Evolutionary conservation across 768 basidiomycete genomes (phyloP).

Genomic region (Boletus pseudo-olivaceus): DNA sequence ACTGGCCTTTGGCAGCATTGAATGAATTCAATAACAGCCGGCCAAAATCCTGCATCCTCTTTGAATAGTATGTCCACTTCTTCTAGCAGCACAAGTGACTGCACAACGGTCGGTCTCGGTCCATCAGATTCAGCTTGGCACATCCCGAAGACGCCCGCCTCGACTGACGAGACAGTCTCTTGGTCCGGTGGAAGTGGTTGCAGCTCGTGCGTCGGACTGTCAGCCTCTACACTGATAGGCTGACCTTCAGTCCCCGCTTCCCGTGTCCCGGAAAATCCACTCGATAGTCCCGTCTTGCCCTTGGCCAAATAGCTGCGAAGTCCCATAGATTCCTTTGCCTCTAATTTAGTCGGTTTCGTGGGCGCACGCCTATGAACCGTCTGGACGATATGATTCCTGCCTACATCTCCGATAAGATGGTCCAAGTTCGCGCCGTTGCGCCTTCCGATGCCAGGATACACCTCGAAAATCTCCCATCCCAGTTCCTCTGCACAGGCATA

Average conservation of each 20-base stretch:
- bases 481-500: constrained; percentile 94
- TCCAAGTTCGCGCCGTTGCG: constrained; percentile 77
- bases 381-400: constrained; percentile 83
- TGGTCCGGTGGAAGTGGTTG: constrained; percentile 1
- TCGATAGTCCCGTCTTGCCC: constrained; percentile 1
- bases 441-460: constrained; percentile 92
- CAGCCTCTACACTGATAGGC: constrained; percentile 24
- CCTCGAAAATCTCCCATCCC: constrained; percentile 95
- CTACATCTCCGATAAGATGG: constrained; percentile 84
- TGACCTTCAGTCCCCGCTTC: constrained; percentile 16
- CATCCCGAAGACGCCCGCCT: neutral
- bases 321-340: constrained; percentile 8
- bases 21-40: constrained; percentile 76
- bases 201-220: constrained; percentile 1
- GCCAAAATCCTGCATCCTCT: constrained; percentile 86
- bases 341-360: constrained; percentile 3
- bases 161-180: constrained; percentile 1
- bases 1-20: constrained; percentile 83
- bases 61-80: constrained; percentile 93
- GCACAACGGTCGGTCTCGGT: constrained; percentile 44
- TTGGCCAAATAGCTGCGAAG: constrained; percentile 18
- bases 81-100: constrained; percentile 89
- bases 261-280: neutral
- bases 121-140: constrained; percentile 10
- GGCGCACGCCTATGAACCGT: constrained; percentile 21